Evolutionary conservation across 345 rosid species (phyloP).

Genomic region (Punica granatum): DNA sequence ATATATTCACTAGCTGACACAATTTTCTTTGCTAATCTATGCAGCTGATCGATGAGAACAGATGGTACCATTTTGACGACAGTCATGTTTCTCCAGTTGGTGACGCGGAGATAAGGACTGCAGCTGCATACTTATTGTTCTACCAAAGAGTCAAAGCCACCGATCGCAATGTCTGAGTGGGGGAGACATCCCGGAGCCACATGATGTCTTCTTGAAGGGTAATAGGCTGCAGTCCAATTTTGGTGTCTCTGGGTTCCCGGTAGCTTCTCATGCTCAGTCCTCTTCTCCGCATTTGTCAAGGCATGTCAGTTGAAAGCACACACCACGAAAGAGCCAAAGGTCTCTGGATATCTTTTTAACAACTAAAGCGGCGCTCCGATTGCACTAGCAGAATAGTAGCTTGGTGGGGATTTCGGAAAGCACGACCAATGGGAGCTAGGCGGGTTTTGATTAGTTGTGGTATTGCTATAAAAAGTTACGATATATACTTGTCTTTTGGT

Average conservation of each 20-base stretch:
- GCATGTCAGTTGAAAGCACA: not conserved
- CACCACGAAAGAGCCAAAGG: not conserved
- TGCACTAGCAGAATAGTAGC: not conserved
- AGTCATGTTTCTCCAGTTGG: conserved; percentile 53
- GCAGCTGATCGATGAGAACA: conserved; percentile 83
- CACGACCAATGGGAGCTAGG: not conserved
- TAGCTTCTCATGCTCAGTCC: not conserved
- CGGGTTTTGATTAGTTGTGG: not conserved
- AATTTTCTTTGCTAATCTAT: conserved; percentile 2
- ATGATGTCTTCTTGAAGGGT: conserved; percentile 16
- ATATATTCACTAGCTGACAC: not conserved
- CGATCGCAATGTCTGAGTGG: conserved; percentile 19
- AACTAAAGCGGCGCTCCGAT: not conserved
- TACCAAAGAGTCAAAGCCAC: conserved; percentile 51
- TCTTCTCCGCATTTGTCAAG: not conserved
- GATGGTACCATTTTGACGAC: conserved; percentile 91
- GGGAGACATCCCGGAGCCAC: conserved; percentile 26
- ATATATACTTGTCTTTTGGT: not conserved
- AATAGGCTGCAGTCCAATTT: not conserved
- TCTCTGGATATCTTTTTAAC: not conserved
- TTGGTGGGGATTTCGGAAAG: not conserved
- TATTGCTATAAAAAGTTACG: not conserved
- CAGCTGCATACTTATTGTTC: conserved; percentile 83
- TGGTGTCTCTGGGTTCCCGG: not conserved
- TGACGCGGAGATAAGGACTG: conserved; percentile 68